Base-by-base conservation (phyloP, 768 basidiomycete genomes). In the Pleurotus citrinopileatus region DNA sequence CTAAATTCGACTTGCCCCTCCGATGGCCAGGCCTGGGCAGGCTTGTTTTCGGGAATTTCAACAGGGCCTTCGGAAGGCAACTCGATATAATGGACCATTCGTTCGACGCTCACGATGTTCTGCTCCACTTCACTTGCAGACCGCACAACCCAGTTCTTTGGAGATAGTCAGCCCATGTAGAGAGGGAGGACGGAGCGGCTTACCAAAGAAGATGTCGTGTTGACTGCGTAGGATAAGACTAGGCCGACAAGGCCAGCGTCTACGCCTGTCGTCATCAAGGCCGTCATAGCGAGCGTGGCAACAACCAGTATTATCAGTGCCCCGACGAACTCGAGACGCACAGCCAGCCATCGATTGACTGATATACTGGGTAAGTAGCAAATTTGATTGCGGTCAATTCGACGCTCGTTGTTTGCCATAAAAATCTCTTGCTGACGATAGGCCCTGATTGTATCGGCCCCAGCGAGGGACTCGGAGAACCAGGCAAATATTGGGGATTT, bases 221-320 rank as follows among this genome's bases (percentile, higher is more conserved):
- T 91, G 60, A 94, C 67, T 1, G 90, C 90, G 65, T 95, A 95
- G 0, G 87, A 87, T 58, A 95, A 69, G 20, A 95, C 86, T 56
- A 95, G 74, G 5, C 94, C 94, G 23, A 95, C 92, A 19, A 94
- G 72, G 0, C 91, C 93, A 3, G 92, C 90, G 70, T 95, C 90
- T 8, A 97, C 86, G 1, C 84, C 83, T 8, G 80, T 87, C 6
- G 86, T 85, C 29, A 84, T 70, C n/a, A 94, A 76, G 0, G 89
- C 87, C 7, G 75, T 65, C 57, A 94, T 73, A 0, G 92, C 81
- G 47, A 92, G 71, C 0, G 76, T 38, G 3, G 88, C 87, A 1
- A 89, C 84, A 8, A 84, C 73, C 47, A 93, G 73, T 58, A 96
- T 91, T 59, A 95, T 86, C 60, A 84, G 67, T 6, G 86, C 81